Evolutionary conservation across 345 rosid genomes (phyloP).

Genomic region (Heritiera littoralis): DNA sequence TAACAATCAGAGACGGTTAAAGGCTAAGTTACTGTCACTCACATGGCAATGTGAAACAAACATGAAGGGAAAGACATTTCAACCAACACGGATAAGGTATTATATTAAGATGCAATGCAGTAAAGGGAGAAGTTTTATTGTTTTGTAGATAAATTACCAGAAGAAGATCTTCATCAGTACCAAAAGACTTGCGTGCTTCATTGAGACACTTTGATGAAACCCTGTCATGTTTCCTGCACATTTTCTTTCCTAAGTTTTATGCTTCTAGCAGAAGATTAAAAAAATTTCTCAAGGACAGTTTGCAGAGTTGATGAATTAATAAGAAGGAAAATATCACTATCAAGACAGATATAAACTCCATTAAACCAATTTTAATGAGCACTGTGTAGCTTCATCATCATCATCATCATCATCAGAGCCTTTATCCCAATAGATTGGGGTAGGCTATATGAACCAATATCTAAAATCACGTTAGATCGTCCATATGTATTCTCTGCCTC

Average conservation of each 20-base stretch:
- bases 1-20: background rate
- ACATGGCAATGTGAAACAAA: background rate
- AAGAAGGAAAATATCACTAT: background rate
- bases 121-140: background rate
- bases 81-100: background rate
- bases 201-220: slow-evolving; percentile 68
- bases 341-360: background rate
- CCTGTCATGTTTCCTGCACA: slow-evolving; percentile 56
- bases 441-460: no score
- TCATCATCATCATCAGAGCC: no score
- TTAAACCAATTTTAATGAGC: background rate
- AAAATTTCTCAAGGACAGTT: slow-evolving; percentile 9
- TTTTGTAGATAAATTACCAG: slow-evolving; percentile 47
- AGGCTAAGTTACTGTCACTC: background rate
- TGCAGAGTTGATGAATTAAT: background rate
- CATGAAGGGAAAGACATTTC: background rate
- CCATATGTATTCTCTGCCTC: no score
- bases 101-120: background rate
- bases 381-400: background rate
- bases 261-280: slow-evolving; percentile 1
- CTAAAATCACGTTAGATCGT: no score
- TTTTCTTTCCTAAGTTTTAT: background rate
- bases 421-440: no score
- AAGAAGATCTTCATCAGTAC: slow-evolving; percentile 89
- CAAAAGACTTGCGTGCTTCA: slow-evolving; percentile 72